A percentile compares a stretch with the other conserved stretches of the same genome.
phyloP scores from a whole-genome alignment of 148 eudicot species.

The Polygonum maritimum region DNA sequence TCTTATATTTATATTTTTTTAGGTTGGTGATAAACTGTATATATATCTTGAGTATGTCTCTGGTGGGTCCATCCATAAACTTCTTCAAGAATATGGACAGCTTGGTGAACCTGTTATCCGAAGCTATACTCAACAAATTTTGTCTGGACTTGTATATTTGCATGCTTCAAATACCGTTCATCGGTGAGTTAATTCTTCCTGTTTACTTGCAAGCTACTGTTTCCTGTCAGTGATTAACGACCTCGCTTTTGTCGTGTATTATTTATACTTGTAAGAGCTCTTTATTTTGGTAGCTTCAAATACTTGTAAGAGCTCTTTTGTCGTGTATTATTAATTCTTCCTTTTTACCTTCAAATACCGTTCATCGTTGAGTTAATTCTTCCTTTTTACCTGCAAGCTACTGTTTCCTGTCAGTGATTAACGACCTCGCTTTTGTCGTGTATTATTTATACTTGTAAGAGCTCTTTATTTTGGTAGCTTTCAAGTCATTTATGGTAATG shows the following conservation, averaged over 20 bases:
- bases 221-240: not conserved
- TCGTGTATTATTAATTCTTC: too few relatives aligned
- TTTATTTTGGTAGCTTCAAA: conserved; percentile 3
- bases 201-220: not conserved
- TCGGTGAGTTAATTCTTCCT: conserved; percentile 27
- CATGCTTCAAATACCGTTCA: conserved; percentile 51
- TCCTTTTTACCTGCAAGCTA: not conserved
- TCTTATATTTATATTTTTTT: not conserved
- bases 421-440: not conserved
- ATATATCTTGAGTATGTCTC: conserved; percentile 64
- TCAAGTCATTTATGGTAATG: not conserved
- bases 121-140: conserved; percentile 48
- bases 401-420: not conserved
- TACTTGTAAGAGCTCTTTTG: too few relatives aligned
- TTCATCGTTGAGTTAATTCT: conserved; percentile 38
- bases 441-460: not conserved
- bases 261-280: not conserved
- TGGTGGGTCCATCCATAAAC: conserved; percentile 59
- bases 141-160: conserved; percentile 55
- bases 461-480: conserved; percentile 5
- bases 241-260: not conserved
- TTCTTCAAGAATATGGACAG: conserved; percentile 58
- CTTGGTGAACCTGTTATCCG: conserved; percentile 55
- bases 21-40: conserved; percentile 49
- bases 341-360: conserved; percentile 17